Conservation (phyloP, 345 rosid species). For the Melastoma malabathricum region DNA sequence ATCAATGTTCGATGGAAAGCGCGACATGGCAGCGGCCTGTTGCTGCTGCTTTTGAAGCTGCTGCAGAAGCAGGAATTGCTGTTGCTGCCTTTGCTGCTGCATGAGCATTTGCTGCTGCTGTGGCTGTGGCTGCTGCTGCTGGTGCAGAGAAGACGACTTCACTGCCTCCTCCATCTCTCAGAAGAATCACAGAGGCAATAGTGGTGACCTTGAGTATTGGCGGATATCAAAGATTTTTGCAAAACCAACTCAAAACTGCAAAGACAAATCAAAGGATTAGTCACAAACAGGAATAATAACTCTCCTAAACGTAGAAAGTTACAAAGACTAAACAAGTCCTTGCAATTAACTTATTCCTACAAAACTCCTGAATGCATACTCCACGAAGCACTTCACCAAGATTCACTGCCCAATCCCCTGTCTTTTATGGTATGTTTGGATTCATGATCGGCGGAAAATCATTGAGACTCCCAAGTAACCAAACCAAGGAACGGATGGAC, state of each 20-base stretch:
- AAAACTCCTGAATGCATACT: no score
- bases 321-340: no score
- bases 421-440: no score
- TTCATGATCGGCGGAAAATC: no score
- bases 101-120: constrained; percentile 16
- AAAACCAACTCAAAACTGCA: background rate
- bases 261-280: no score
- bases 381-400: no score
- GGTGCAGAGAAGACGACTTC: constrained; percentile 24
- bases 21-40: constrained; percentile 69
- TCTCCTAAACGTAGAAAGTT: no score
- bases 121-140: constrained; percentile 27
- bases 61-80: constrained; percentile 46
- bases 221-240: background rate
- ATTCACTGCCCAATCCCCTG: no score
- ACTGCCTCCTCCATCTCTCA: constrained; percentile 36
- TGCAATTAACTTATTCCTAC: no score
- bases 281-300: no score
- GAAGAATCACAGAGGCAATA: background rate
- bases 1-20: constrained; percentile 91
- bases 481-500: no score
- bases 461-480: no score
- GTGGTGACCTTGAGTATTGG: background rate
- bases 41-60: constrained; percentile 60
- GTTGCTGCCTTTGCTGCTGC: constrained; percentile 36